Percentiles rank a stretch among this genome's conserved stretches.
These are phyloP conservation scores for Wickerhamiella hasegawae DNA, from an alignment of 805 yeast genomes.

Conservation along the genomic window DNA sequence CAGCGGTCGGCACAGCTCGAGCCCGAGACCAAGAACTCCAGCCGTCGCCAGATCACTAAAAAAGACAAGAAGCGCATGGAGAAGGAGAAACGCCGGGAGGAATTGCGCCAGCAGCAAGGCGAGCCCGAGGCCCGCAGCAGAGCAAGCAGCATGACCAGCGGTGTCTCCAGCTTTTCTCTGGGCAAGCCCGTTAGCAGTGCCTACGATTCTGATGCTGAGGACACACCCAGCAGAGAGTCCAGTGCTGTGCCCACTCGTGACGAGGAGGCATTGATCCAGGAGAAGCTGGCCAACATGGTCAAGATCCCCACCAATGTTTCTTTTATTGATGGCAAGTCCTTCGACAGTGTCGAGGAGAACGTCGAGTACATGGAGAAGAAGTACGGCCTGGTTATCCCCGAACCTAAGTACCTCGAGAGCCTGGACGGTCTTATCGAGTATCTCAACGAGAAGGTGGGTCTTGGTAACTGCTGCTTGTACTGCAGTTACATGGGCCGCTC, in stretches of 20 bases:
- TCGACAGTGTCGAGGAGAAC: constrained; percentile 39
- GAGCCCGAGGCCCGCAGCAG: constrained; percentile 2
- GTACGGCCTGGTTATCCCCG: constrained; percentile 86
- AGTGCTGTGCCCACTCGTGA: constrained; percentile 1
- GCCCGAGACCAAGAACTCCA: constrained; percentile 3
- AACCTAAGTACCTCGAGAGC: constrained; percentile 50
- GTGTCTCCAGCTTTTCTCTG: constrained; percentile 6
- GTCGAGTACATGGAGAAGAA: constrained; percentile 59
- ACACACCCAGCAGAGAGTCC: background rate
- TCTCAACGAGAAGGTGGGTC: constrained; percentile 63
- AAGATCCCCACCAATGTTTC: constrained; percentile 23
- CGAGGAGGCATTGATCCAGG: constrained; percentile 15
- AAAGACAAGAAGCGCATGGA: constrained; percentile 23
- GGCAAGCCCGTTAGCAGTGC: constrained; percentile 8
- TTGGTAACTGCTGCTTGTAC: constrained; percentile 68
- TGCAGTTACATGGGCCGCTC: constrained; percentile 77
- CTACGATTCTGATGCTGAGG: constrained; percentile 1
- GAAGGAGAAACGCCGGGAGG: constrained; percentile 10
- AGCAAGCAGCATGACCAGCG: constrained; percentile 3
- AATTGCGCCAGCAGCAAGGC: background rate
- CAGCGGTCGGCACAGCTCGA: constrained; percentile 16
- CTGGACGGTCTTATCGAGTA: constrained; percentile 56
- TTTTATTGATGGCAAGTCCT: constrained; percentile 31
- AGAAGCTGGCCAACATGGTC: constrained; percentile 14
- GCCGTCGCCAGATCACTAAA: constrained; percentile 22